These are phyloP conservation scores for Fusarium oxysporum DNA, from an alignment of 2,329 filamentous ascomycete species.

Conservation along the genomic window DNA sequence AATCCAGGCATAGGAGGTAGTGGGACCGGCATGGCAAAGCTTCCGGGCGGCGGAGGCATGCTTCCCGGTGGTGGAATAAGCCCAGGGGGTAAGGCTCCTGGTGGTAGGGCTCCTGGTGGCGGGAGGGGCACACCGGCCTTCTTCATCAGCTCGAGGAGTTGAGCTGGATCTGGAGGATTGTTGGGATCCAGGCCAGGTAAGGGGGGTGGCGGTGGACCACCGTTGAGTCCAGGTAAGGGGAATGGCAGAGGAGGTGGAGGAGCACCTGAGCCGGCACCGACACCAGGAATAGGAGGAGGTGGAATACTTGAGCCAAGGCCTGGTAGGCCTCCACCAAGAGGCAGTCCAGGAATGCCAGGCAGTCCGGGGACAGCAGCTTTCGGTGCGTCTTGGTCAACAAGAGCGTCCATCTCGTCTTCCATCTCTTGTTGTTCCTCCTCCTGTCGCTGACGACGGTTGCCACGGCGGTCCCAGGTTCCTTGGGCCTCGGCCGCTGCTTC, in stretches of 20 bases:
- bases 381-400: conserved; percentile 86
- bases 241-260: conserved; percentile 64
- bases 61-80: conserved; percentile 56
- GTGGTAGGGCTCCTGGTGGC: conserved; percentile 60
- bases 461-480: conserved; percentile 90
- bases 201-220: conserved; percentile 60
- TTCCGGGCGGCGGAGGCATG: conserved; percentile 50
- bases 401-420: conserved; percentile 91
- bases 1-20: conserved; percentile 55
- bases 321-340: conserved; percentile 55
- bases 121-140: conserved; percentile 73
- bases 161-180: conserved; percentile 71
- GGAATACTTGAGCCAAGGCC: conserved; percentile 59
- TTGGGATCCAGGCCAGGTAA: conserved; percentile 68
- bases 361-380: conserved; percentile 58
- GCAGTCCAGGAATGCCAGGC: conserved; percentile 70
- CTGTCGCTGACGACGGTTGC: conserved; percentile 80
- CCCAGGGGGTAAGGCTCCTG: conserved; percentile 58
- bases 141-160: conserved; percentile 73
- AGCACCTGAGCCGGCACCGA: conserved; percentile 56
- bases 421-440: conserved; percentile 95
- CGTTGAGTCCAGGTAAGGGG: conserved; percentile 62
- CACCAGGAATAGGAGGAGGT: conserved; percentile 61
- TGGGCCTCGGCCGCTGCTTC: conserved; percentile 92
- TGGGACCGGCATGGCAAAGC: conserved; percentile 51